These are phyloP conservation scores for Silene coronaria DNA, from an alignment of 179 eudicot genomes.

Conservation along the genomic window DNA sequence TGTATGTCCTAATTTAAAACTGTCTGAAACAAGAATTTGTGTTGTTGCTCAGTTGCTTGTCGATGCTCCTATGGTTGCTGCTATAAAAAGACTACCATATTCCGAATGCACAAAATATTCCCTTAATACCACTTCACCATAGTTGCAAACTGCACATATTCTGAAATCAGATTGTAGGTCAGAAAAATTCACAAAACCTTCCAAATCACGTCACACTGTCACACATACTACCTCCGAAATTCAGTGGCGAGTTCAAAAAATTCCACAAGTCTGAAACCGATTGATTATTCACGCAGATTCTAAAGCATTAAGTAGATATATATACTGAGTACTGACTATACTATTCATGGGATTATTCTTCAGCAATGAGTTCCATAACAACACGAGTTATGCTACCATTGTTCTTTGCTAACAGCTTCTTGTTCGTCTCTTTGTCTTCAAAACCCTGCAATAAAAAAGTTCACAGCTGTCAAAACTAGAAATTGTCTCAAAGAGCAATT, in stretches of 20 bases:
- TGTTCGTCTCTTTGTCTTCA: slow-evolving; percentile 43
- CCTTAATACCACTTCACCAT: background rate
- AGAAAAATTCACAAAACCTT: background rate
- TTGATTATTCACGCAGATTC: background rate
- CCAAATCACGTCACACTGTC: background rate
- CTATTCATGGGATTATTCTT: slow-evolving; percentile 19
- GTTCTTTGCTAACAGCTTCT: slow-evolving; percentile 62
- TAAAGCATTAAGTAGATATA: background rate
- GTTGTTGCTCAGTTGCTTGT: too few relatives aligned
- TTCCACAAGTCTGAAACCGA: background rate
- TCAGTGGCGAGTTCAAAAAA: background rate
- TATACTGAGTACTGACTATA: background rate
- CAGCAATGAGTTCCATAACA: slow-evolving; percentile 63
- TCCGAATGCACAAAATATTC: background rate
- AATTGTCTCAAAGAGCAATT: background rate
- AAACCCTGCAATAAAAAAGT: slow-evolving; percentile 39
- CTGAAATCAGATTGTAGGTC: background rate
- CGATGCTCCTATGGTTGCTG: too few relatives aligned
- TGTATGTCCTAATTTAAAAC: too few relatives aligned
- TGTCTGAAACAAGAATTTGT: too few relatives aligned
- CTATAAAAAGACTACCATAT: background rate
- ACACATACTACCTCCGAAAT: slow-evolving; percentile 1
- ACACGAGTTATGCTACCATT: slow-evolving; percentile 65
- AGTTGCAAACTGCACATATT: background rate
- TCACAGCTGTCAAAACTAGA: background rate